A percentile compares a stretch with the other conserved stretches of the same genome.
Evolutionary conservation across 805 yeast genomes (phyloP).

Genomic region (Teunomyces barrocoloradensis): DNA sequence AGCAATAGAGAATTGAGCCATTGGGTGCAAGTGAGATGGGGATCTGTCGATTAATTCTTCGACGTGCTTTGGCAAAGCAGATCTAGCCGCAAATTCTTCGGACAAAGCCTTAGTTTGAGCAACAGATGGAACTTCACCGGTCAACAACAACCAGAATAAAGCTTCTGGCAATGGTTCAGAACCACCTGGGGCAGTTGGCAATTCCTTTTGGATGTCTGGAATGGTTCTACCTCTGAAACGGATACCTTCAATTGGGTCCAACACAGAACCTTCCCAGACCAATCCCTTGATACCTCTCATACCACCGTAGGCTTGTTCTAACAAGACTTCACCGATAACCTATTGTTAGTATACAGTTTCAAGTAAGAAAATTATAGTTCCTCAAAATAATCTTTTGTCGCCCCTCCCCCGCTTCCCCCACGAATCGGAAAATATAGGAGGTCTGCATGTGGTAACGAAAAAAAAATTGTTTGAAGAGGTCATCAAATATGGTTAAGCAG

Average conservation of each 20-base stretch:
- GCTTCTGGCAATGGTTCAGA: constrained; percentile 71
- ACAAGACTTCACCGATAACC: constrained; percentile 46
- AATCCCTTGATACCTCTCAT: constrained; percentile 76
- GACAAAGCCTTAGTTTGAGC: constrained; percentile 57
- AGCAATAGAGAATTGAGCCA: constrained; percentile 80
- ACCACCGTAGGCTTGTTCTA: constrained; percentile 59
- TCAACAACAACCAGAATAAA: constrained; percentile 74
- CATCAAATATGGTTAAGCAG: not conserved
- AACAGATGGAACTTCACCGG: constrained; percentile 67
- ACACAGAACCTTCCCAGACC: constrained; percentile 78
- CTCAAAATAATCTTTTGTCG: not conserved
- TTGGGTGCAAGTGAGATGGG: constrained; percentile 73
- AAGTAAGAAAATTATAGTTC: not conserved
- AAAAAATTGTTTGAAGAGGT: not conserved
- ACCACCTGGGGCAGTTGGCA: constrained; percentile 60
- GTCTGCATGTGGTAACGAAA: not conserved
- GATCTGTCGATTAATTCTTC: constrained; percentile 58
- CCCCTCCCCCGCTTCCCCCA: constrained; percentile 4
- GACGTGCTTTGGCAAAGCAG: constrained; percentile 63
- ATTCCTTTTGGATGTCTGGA: constrained; percentile 61
- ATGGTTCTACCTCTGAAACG: constrained; percentile 77
- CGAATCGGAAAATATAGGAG: constrained; percentile 1
- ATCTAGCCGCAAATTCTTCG: constrained; percentile 61
- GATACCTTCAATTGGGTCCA: constrained; percentile 75
- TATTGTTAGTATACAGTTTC: constrained; percentile 8